These are phyloP conservation scores for Cystobasidium tubakii DNA, from an alignment of 768 basidiomycete species.

Conservation along the genomic window DNA sequence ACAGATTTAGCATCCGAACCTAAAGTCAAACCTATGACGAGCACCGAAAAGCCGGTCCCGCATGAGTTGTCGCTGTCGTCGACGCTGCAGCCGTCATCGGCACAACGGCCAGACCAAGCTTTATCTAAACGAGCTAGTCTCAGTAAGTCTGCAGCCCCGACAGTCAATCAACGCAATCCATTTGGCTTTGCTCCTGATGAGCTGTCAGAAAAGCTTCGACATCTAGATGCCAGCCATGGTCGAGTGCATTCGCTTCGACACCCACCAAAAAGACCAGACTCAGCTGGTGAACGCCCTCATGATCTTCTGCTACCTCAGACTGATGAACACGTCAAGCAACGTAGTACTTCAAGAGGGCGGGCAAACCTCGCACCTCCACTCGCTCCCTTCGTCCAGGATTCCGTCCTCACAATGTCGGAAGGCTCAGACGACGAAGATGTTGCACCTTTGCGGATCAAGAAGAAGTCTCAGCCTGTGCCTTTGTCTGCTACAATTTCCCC, in stretches of 20 bases:
- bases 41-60: not conserved
- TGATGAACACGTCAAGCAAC: constrained; percentile 41
- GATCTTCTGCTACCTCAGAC: constrained; percentile 43
- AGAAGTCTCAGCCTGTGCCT: not conserved
- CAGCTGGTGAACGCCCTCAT: constrained; percentile 36
- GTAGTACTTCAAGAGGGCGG: constrained; percentile 33
- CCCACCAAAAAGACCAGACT: constrained; percentile 32
- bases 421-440: constrained; percentile 20
- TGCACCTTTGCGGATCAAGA: constrained; percentile 10
- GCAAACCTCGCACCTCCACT: constrained; percentile 39
- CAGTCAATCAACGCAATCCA: constrained; percentile 10
- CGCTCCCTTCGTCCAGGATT: constrained; percentile 41
- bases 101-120: not conserved
- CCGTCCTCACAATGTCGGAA: constrained; percentile 36
- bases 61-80: not conserved
- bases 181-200: constrained; percentile 28
- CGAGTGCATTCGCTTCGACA: not conserved
- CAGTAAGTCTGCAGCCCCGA: not conserved
- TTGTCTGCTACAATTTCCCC: not conserved
- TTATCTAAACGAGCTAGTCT: not conserved
- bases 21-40: not conserved
- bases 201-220: not conserved
- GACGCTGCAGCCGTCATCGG: not conserved
- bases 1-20: not conserved
- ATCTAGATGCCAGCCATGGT: not conserved